Evolutionary conservation across 106 monocot genomes (phyloP).

Genomic region (Dioscorea dumetorum): DNA sequence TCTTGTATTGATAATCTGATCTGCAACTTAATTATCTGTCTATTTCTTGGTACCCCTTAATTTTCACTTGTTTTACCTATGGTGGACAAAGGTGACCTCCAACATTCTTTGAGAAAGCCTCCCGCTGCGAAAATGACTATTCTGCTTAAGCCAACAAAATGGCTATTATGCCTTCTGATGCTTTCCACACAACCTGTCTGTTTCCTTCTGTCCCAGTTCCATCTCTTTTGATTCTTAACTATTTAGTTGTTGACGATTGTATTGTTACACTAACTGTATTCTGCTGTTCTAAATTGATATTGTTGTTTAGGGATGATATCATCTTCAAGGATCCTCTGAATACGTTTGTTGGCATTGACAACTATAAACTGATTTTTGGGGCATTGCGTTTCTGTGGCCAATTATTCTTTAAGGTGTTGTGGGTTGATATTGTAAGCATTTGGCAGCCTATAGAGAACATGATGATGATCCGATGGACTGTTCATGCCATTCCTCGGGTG

Average conservation of each 20-base stretch:
- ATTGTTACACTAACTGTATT: background rate
- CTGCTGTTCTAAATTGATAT: background rate
- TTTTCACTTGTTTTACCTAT: no score
- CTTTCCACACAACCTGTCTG: no score
- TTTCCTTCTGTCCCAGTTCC: no score
- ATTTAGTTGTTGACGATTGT: background rate
- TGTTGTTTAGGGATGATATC: conserved; percentile 61
- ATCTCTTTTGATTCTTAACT: background rate
- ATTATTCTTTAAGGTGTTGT: conserved; percentile 62
- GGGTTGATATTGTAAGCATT: conserved; percentile 59
- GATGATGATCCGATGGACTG: conserved; percentile 88
- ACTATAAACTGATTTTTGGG: conserved; percentile 67
- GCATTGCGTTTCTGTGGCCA: conserved; percentile 39
- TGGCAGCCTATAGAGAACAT: conserved; percentile 77
- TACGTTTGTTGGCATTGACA: conserved; percentile 60
- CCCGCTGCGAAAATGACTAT: no score
- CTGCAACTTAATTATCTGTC: no score
- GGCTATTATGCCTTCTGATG: no score
- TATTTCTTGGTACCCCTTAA: no score
- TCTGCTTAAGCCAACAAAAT: no score
- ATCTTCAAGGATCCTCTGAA: conserved; percentile 85
- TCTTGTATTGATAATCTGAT: no score
- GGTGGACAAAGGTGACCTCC: no score
- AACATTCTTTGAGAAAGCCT: no score
- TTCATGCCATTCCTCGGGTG: conserved; percentile 65